A percentile compares a stretch with the other conserved stretches of the same genome.
These are phyloP conservation scores for Pharus latifolius DNA, from an alignment of 176 grass and related monocot genomes.

Conservation along the genomic window DNA sequence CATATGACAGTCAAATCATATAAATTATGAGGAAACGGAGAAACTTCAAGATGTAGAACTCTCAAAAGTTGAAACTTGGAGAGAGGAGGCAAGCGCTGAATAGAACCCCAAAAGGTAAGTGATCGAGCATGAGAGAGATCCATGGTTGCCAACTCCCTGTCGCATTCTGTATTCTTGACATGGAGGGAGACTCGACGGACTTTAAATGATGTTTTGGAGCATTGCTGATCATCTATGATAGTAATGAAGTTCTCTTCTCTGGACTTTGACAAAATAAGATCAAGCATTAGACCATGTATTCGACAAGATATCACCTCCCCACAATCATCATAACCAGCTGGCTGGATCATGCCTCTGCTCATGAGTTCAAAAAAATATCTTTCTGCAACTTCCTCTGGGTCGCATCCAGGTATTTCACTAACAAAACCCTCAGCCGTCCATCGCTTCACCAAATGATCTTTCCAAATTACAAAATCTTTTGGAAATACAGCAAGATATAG, in stretches of 20 bases:
- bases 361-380: slow-evolving; percentile 18
- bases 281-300: slow-evolving; percentile 16
- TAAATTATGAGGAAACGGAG: background rate
- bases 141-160: background rate
- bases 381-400: background rate
- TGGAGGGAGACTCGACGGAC: background rate
- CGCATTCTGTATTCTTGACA: background rate
- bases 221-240: background rate
- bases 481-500: slow-evolving; percentile 6
- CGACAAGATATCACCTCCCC: background rate
- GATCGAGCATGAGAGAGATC: background rate
- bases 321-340: rapidly evolving
- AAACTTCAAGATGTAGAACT: background rate
- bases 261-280: background rate
- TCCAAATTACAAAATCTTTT: background rate
- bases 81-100: background rate
- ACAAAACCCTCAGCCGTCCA: slow-evolving; percentile 28
- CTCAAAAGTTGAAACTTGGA: background rate
- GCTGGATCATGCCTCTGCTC: background rate
- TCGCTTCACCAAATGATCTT: background rate
- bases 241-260: slow-evolving; percentile 10
- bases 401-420: background rate
- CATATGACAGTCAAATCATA: background rate
- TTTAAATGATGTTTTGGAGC: background rate
- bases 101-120: background rate